Percentiles rank a stretch among this genome's conserved stretches.
Conservation (phyloP, 2,329 filamentous ascomycete species). For the Neopestalotiopsis clavispora region DNA sequence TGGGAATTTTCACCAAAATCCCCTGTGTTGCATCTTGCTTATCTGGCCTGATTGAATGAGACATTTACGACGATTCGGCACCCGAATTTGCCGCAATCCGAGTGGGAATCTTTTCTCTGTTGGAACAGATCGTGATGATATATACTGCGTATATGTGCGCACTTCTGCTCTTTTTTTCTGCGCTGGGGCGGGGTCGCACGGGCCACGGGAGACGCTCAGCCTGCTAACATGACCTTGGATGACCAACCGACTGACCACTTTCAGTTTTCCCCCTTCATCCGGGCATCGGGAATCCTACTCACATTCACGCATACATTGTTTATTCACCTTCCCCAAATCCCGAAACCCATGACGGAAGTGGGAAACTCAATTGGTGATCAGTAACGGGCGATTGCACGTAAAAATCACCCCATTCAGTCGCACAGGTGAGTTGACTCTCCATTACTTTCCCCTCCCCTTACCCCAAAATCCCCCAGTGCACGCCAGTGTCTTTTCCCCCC, state of each 20-base stretch:
- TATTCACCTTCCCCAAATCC: not conserved
- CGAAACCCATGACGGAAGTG: slow-evolving; percentile 1
- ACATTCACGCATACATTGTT: not conserved
- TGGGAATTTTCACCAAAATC: no score
- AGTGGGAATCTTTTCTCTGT: not conserved
- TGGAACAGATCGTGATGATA: slow-evolving; percentile 9
- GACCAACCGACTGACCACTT: not conserved
- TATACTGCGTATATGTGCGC: slow-evolving; percentile 14
- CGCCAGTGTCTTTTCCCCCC: not conserved
- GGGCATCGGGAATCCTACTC: not conserved
- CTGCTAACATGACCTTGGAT: not conserved
- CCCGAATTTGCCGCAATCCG: not conserved
- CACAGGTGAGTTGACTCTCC: not conserved
- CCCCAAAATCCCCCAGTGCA: not conserved
- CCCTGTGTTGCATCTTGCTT: not conserved
- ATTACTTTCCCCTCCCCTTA: not conserved
- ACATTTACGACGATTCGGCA: not conserved
- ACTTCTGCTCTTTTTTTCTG: slow-evolving; percentile 7
- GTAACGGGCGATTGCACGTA: not conserved
- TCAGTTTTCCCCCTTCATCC: slow-evolving; percentile 10
- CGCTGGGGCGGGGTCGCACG: slow-evolving; percentile 7
- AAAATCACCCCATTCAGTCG: not conserved
- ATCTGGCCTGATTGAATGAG: not conserved
- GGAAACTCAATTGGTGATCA: not conserved
- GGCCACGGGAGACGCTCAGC: not conserved